Evolutionary conservation across 2,329 filamentous ascomycete species (phyloP).

Genomic region (Penicillium expansum): DNA sequence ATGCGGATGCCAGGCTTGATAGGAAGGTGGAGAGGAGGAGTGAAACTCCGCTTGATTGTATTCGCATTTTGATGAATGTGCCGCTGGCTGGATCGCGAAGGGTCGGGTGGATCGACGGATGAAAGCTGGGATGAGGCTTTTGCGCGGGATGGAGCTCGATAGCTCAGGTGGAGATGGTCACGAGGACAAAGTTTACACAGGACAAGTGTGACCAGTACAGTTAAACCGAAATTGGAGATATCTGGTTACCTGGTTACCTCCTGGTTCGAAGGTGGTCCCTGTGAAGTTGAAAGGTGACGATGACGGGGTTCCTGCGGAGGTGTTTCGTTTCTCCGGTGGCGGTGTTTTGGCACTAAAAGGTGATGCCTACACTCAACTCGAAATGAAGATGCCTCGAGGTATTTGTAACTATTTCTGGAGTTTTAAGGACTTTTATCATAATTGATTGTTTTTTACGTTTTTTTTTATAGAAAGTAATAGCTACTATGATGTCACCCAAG

Average conservation of each 20-base stretch:
- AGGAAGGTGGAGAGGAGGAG: slow-evolving; percentile 29
- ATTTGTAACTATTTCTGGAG: neutral
- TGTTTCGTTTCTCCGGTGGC: slow-evolving; percentile 32
- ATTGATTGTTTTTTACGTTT: too few species aligned
- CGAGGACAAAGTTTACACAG: neutral
- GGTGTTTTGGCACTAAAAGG: slow-evolving; percentile 3
- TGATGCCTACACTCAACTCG: neutral
- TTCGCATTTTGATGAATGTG: slow-evolving; percentile 30
- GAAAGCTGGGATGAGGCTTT: slow-evolving; percentile 6
- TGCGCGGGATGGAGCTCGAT: slow-evolving; percentile 5
- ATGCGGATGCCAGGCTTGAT: slow-evolving; percentile 29
- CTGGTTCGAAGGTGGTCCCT: neutral
- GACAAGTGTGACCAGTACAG: neutral
- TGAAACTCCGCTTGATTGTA: slow-evolving; percentile 26
- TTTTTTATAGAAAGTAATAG: neutral
- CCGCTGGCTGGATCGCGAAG: neutral
- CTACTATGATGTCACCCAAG: slow-evolving; percentile 27
- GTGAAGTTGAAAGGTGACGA: slow-evolving; percentile 15
- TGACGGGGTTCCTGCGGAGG: slow-evolving; percentile 19
- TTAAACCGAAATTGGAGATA: neutral
- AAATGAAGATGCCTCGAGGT: neutral
- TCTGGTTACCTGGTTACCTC: neutral
- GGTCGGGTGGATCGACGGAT: slow-evolving; percentile 1
- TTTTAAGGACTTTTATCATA: neutral
- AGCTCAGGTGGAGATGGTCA: slow-evolving; percentile 6